These are phyloP conservation scores for Aegilops speltoides DNA, from an alignment of 176 grass and related monocot genomes.

Conservation along the genomic window DNA sequence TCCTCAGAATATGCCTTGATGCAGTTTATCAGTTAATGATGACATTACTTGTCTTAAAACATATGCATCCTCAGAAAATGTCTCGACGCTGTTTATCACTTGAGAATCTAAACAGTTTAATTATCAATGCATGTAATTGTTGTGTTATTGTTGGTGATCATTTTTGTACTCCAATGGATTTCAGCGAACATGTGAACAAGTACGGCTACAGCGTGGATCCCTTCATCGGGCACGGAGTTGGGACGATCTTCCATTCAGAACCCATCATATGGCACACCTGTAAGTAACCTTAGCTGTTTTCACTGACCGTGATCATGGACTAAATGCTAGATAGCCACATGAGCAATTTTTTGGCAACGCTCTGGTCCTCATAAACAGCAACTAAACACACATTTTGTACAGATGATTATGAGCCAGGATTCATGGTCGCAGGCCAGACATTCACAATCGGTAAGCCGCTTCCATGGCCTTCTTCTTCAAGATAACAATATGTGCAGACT, in stretches of 20 bases:
- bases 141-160: background rate
- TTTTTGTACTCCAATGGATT: background rate
- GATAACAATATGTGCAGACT: background rate
- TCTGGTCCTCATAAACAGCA: background rate
- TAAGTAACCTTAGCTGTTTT: slow-evolving; percentile 33
- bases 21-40: background rate
- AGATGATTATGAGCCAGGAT: slow-evolving; percentile 71
- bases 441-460: slow-evolving; percentile 77
- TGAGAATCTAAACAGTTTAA: background rate
- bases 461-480: background rate
- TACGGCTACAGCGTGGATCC: slow-evolving; percentile 63
- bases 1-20: background rate
- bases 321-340: background rate
- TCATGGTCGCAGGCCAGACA: slow-evolving; percentile 91
- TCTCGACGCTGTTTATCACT: background rate
- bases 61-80: background rate
- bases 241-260: slow-evolving; percentile 82
- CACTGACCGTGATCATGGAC: background rate
- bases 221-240: slow-evolving; percentile 85
- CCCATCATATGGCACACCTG: slow-evolving; percentile 79
- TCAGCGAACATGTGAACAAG: slow-evolving; percentile 61
- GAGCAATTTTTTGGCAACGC: background rate
- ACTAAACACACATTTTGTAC: background rate
- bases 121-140: background rate
- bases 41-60: background rate